These are phyloP conservation scores for Skeletonema potamos DNA, from an alignment of 108 stramenopile genomes.

Conservation along the genomic window DNA sequence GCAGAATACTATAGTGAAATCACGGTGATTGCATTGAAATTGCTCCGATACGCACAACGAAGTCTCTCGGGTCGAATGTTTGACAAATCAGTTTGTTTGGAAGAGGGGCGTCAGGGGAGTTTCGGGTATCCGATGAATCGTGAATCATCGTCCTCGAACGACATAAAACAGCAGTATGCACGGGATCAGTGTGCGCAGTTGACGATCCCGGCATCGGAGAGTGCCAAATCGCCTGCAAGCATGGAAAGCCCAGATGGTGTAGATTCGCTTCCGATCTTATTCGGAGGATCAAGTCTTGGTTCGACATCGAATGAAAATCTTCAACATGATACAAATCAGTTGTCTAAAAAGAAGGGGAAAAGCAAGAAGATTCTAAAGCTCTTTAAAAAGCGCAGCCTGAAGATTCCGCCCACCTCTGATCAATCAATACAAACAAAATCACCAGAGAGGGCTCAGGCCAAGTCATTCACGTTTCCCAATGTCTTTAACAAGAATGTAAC, in stretches of 20 bases:
- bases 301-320: slow-evolving; percentile 12
- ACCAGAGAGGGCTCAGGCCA: neutral
- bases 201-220: slow-evolving; percentile 23
- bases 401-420: slow-evolving; percentile 11
- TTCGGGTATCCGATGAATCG: slow-evolving; percentile 34
- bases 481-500: slow-evolving; percentile 24
- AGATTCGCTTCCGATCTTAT: neutral
- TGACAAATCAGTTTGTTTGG: slow-evolving; percentile 19
- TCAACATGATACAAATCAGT: slow-evolving; percentile 5
- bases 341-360: slow-evolving; percentile 25
- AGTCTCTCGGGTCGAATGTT: slow-evolving; percentile 37
- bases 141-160: slow-evolving; percentile 28
- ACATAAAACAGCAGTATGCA: slow-evolving; percentile 6
- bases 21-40: slow-evolving; percentile 7
- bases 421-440: neutral
- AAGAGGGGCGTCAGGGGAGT: slow-evolving; percentile 23
- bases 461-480: slow-evolving; percentile 31
- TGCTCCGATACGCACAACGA: slow-evolving; percentile 37
- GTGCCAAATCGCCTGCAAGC: slow-evolving; percentile 1
- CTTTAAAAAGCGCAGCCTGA: slow-evolving; percentile 13
- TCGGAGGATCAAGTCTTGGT: neutral
- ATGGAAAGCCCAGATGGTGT: slow-evolving; percentile 7
- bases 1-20: neutral
- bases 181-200: slow-evolving; percentile 9
- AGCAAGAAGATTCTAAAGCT: slow-evolving; percentile 27